A percentile compares a stretch with the other conserved stretches of the same genome.
These are phyloP conservation scores for Boechera stricta DNA, from an alignment of 345 rosid species.

Conservation along the genomic window DNA sequence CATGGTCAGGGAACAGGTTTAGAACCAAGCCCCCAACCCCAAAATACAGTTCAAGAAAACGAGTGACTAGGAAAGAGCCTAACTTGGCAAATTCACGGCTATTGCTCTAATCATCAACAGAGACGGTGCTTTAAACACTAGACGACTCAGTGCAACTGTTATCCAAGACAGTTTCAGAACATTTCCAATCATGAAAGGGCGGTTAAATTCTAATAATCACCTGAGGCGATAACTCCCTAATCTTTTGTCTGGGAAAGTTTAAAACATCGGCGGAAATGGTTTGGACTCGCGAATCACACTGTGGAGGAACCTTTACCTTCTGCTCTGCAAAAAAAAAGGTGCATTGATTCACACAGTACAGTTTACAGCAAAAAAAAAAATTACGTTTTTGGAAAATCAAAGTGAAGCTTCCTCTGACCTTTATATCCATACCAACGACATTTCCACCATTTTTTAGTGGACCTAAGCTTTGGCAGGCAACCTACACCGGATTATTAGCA, in stretches of 20 bases:
- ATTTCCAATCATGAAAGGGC: not conserved
- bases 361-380: constrained; percentile 11
- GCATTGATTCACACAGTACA: constrained; percentile 40
- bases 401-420: constrained; percentile 54
- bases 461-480: constrained; percentile 94
- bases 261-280: constrained; percentile 81
- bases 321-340: constrained; percentile 58
- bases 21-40: not conserved
- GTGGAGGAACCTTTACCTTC: constrained; percentile 94
- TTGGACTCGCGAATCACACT: constrained; percentile 82
- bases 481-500: constrained; percentile 50
- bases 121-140: not conserved
- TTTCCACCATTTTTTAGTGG: constrained; percentile 75
- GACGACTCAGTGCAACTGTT: too few relatives aligned
- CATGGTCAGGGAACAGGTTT: not conserved
- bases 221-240: constrained; percentile 77
- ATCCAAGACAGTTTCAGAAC: constrained; percentile 12
- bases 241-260: constrained; percentile 60
- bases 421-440: constrained; percentile 88
- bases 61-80: constrained; percentile 11
- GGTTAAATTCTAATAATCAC: constrained; percentile 40
- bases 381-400: constrained; percentile 3
- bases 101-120: constrained; percentile 5
- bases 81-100: constrained; percentile 3
- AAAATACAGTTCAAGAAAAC: not conserved